A percentile compares a stretch with the other conserved stretches of the same genome.
These are phyloP conservation scores for Falciphora oryzae DNA, from an alignment of 2,329 filamentous ascomycete genomes.

Conservation along the genomic window DNA sequence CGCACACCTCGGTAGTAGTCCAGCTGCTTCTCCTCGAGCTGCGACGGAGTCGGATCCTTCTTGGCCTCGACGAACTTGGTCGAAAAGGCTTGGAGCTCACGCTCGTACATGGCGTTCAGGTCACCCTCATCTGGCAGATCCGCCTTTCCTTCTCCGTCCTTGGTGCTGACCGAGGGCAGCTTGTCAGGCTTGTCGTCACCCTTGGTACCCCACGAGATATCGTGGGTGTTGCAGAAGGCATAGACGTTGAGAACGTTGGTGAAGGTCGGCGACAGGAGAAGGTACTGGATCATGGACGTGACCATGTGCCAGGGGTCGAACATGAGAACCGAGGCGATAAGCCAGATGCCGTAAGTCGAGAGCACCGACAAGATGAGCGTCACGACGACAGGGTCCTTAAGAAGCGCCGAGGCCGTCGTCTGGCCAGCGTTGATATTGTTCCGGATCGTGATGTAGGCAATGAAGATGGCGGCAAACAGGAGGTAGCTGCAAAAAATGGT, in stretches of 20 bases:
- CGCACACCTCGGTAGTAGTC: constrained; percentile 98
- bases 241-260: constrained; percentile 99
- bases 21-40: constrained; percentile 76
- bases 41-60: constrained; percentile 47
- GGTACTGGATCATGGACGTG: constrained; percentile 91
- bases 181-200: constrained; percentile 95
- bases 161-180: constrained; percentile 79
- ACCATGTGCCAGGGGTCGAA: constrained; percentile 99
- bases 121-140: constrained; percentile 94
- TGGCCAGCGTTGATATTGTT: constrained; percentile 64
- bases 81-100: constrained; percentile 69
- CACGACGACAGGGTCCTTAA: constrained; percentile 85
- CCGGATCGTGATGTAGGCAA: constrained; percentile 82
- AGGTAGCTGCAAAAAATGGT: constrained; percentile 55
- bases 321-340: constrained; percentile 87
- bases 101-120: constrained; percentile 90
- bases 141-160: constrained; percentile 85
- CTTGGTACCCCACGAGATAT: constrained; percentile 97
- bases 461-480: constrained; percentile 90
- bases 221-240: constrained; percentile 97
- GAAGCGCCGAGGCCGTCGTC: constrained; percentile 59
- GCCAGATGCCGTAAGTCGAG: constrained; percentile 90
- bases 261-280: constrained; percentile 90
- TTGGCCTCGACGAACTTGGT: constrained; percentile 70
- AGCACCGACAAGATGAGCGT: constrained; percentile 88